Evolutionary conservation across 768 basidiomycete species (phyloP), one percentile per base, ranked within the genome.

Genomic region (Chiua virens): DNA sequence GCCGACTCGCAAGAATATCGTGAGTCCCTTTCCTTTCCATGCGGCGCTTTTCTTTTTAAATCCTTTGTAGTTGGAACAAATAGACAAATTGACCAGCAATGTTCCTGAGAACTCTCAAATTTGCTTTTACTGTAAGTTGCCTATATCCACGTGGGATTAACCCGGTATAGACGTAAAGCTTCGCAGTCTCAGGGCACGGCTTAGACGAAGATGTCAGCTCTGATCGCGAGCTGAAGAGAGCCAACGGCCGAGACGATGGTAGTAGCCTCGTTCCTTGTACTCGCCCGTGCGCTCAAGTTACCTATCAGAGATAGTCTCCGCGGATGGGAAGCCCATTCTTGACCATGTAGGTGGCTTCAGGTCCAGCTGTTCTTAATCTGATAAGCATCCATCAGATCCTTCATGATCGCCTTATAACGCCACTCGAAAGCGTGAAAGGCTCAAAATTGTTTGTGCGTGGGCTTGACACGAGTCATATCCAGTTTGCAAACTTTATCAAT

Each of bases 101-200:
- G 73, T 77, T 4, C 57, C 67, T n/a, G 65, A 38, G 28, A 30
- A 75, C 1, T 79, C 80, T 45, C 73, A 66, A 2, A 78, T 80
- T 54, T 74, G 81, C 46, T 81, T 85, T 56, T 80, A 81, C 38
- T 85, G 82, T 83, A 53, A 34, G 76, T 23, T 13, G 1, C 14
- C n/a, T 18, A 13, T 1, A 3, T 22, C 27, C 9, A n/a, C 9
- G 17, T 20, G 8, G 15, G 14, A 30, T 18, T 30, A n/a, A 5
- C 8, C 14, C 34, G 22, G 23, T 35, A 9, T 8, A 27, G 41
- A 45, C 15, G 9, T 6, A 28, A 20, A 1, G 2, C 2, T 4
- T 10, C 8, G 30, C 21, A 66, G 64, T 49, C 42, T 62, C 61
- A 0, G 65, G 65, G 0, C 65, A 68, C 5, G 67, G 54, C 0